Percentiles rank a stretch among this genome's conserved stretches.
Evolutionary conservation across 169 alveolate species (phyloP).

Genomic region (Cryptosporidium canis): DNA sequence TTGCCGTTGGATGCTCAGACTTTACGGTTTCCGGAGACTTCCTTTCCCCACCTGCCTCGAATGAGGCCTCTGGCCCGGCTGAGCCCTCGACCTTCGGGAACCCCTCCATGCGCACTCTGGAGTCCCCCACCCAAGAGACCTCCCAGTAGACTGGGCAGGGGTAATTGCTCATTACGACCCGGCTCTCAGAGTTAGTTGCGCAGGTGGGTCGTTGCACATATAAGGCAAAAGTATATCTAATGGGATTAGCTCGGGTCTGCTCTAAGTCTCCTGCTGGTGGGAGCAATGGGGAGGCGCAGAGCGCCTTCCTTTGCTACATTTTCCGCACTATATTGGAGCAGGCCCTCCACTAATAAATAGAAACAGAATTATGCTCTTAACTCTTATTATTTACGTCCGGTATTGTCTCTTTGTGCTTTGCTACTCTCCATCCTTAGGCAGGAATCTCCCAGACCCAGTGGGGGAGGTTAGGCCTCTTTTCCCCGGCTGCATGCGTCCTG

Average conservation of each 20-base stretch:
- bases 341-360: conserved; percentile 10
- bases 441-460: no score
- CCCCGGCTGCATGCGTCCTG: not conserved
- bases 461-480: not conserved
- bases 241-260: conserved; percentile 25
- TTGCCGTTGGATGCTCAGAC: conserved; percentile 37
- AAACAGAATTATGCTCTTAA: conserved; percentile 6
- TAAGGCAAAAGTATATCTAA: conserved; percentile 19
- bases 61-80: conserved; percentile 27
- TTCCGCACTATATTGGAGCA: conserved; percentile 20
- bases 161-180: not conserved
- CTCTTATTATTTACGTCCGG: not conserved
- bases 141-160: not conserved
- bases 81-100: not conserved
- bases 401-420: no score
- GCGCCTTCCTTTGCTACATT: not conserved
- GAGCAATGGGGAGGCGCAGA: conserved; percentile 4
- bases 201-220: not conserved
- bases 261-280: conserved; percentile 54
- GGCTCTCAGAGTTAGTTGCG: not conserved
- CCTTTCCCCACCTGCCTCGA: conserved; percentile 65
- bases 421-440: no score
- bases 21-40: conserved; percentile 8
- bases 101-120: not conserved
- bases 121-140: not conserved